These are phyloP conservation scores for Cercospora sesami DNA, from an alignment of 2,329 filamentous ascomycete genomes.

Conservation along the genomic window DNA sequence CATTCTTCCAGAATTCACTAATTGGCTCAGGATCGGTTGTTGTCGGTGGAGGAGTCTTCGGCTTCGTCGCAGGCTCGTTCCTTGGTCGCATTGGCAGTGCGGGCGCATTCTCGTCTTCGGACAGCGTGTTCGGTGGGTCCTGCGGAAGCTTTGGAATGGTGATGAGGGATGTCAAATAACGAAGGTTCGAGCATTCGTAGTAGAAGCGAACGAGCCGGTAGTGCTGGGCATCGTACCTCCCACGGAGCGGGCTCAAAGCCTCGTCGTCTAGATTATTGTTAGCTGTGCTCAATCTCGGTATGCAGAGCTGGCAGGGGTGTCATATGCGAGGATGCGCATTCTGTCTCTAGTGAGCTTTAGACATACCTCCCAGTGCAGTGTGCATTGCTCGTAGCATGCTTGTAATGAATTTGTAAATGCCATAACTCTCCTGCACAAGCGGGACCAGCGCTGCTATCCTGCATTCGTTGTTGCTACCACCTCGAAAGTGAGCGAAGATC, in stretches of 20 bases:
- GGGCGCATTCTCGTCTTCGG: slow-evolving; percentile 75
- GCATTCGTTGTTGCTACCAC: slow-evolving; percentile 91
- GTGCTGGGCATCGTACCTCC: slow-evolving; percentile 91
- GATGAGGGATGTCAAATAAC: slow-evolving; percentile 94
- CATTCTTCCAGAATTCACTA: slow-evolving; percentile 95
- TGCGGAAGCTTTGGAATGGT: slow-evolving; percentile 94
- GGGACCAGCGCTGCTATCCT: slow-evolving; percentile 91
- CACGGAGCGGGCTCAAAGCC: slow-evolving; percentile 81
- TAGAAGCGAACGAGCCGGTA: slow-evolving; percentile 97
- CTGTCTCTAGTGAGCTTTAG: background rate
- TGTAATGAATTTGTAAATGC: slow-evolving; percentile 99
- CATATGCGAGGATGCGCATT: background rate
- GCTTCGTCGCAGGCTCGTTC: slow-evolving; percentile 66
- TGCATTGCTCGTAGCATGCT: slow-evolving; percentile 99
- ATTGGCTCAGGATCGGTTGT: slow-evolving; percentile 88
- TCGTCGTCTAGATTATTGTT: slow-evolving; percentile 62
- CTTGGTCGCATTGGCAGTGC: slow-evolving; percentile 74
- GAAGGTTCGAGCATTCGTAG: slow-evolving; percentile 96
- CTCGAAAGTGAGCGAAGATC: slow-evolving; percentile 94
- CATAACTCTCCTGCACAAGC: slow-evolving; percentile 95
- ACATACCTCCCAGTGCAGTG: slow-evolving; percentile 68
- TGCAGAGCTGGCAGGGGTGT: background rate
- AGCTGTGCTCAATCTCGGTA: background rate
- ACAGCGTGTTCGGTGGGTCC: slow-evolving; percentile 84
- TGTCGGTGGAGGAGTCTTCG: slow-evolving; percentile 67